Evolutionary conservation across 208 protist genomes (phyloP).

Genomic region (Leishmania major): DNA sequence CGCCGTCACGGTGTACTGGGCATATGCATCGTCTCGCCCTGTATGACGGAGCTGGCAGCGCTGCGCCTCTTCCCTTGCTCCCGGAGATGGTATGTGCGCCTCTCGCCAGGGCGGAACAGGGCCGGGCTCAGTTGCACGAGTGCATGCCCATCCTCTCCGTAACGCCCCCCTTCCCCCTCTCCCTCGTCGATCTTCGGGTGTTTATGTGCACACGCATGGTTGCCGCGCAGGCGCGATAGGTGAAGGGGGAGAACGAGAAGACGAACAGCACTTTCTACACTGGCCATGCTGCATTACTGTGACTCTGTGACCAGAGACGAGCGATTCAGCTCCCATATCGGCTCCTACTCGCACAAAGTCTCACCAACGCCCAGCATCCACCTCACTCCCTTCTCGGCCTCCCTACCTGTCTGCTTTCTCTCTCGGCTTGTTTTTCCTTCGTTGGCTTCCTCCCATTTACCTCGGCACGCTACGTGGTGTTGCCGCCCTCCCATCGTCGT

Average conservation of each 20-base stretch:
- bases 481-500: slow-evolving; percentile 3
- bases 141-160: not conserved
- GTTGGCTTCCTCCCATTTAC: slow-evolving; percentile 2
- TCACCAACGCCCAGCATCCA: not conserved
- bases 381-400: not conserved
- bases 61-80: not conserved
- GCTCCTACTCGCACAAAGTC: not conserved
- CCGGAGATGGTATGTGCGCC: not conserved
- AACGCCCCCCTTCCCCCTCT: not conserved
- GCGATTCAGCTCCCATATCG: not conserved
- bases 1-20: not conserved
- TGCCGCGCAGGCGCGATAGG: not conserved
- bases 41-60: not conserved
- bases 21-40: not conserved
- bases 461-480: not conserved
- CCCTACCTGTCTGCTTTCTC: not conserved
- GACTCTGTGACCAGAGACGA: not conserved
- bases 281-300: not conserved
- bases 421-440: slow-evolving; percentile 3
- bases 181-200: not conserved
- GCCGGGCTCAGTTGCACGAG: not conserved
- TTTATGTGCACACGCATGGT: not conserved
- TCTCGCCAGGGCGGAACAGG: not conserved
- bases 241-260: not conserved
- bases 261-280: not conserved